A percentile compares a stretch with the other conserved stretches of the same genome.
These are phyloP conservation scores for Fusarium nisikadoi DNA, from an alignment of 2,329 filamentous ascomycete species.

Conservation along the genomic window DNA sequence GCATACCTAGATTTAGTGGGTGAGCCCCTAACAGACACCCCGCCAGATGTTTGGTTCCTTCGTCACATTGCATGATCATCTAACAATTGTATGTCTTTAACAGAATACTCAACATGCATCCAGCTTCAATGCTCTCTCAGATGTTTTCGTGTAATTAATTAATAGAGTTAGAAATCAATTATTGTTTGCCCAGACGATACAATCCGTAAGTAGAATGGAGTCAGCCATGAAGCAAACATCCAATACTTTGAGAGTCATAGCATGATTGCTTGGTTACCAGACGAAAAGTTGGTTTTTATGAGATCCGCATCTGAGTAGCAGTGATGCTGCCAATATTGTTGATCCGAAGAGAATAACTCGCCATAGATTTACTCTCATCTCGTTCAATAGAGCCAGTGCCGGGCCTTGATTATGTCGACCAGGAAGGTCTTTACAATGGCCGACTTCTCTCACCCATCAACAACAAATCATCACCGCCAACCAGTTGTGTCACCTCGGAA, in stretches of 20 bases:
- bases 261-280: background rate
- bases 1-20: background rate
- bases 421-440: background rate
- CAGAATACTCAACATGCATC: background rate
- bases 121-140: background rate
- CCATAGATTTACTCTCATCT: background rate
- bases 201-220: too few relatives aligned
- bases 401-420: background rate
- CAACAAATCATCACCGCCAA: background rate
- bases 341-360: background rate
- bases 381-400: background rate
- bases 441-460: background rate
- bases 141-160: background rate
- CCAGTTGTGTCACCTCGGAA: background rate
- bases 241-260: background rate
- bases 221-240: background rate
- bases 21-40: background rate
- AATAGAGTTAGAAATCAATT: rapidly evolving
- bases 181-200: background rate
- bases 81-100: background rate
- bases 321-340: too few relatives aligned
- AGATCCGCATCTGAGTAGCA: background rate
- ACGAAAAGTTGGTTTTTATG: background rate
- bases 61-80: background rate
- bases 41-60: too few relatives aligned